phyloP scores from a whole-genome alignment of 768 basidiomycete species.

The Mycena olivaceomarginata region DNA sequence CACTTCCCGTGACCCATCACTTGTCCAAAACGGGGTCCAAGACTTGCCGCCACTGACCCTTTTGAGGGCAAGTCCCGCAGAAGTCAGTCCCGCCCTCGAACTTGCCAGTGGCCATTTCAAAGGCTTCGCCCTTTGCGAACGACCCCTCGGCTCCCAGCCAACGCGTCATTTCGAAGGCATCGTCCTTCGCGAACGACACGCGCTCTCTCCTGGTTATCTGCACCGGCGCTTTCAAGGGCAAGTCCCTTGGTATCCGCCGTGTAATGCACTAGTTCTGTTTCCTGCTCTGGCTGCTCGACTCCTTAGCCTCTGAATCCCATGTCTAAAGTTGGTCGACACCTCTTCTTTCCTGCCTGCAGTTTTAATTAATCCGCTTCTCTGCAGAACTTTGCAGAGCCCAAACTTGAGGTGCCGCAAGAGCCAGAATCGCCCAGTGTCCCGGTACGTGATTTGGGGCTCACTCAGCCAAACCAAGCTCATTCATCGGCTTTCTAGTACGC shows the following conservation, averaged over 20 bases:
- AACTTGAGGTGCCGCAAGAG: no score
- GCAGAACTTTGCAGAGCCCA: no score
- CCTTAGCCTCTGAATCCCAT: neutral
- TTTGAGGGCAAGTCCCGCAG: neutral
- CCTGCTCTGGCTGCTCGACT: neutral
- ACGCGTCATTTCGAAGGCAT: neutral
- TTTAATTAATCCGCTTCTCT: no score
- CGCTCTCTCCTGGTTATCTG: no score
- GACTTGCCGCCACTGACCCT: neutral
- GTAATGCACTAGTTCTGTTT: no score
- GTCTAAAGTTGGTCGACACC: neutral
- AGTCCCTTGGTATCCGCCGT: no score
- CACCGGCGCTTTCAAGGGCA: no score
- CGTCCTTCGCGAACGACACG: neutral
- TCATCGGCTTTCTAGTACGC: neutral
- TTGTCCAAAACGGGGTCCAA: neutral
- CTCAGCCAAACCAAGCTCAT: neutral
- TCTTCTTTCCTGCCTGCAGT: neutral
- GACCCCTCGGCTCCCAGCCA: neutral
- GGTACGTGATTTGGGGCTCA: no score
- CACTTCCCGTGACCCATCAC: neutral
- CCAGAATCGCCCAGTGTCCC: neutral
- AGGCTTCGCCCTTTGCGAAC: no score
- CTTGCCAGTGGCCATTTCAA: neutral
- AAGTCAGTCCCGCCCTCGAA: neutral